These are phyloP conservation scores for Kwoniella dejecticola DNA, from an alignment of 768 basidiomycete species.

Conservation along the genomic window DNA sequence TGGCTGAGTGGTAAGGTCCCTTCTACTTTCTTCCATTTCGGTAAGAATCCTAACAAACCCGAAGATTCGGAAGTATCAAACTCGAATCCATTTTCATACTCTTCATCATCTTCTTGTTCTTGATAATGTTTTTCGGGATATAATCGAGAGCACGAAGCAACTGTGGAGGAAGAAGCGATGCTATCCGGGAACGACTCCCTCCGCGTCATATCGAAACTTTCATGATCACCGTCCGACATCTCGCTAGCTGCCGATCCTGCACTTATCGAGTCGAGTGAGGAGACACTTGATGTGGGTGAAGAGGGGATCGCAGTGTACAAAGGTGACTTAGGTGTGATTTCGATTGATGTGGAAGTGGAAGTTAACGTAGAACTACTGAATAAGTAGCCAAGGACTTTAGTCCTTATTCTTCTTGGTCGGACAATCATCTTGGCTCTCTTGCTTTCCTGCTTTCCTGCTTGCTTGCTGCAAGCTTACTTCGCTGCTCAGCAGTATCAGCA, in stretches of 20 bases:
- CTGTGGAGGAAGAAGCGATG: not conserved
- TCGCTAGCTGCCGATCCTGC: not conserved
- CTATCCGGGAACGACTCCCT: conserved; percentile 2
- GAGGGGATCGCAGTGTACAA: conserved; percentile 4
- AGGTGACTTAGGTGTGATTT: conserved; percentile 1
- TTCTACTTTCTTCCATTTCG: not conserved
- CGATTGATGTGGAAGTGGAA: not conserved
- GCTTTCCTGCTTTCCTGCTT: not conserved
- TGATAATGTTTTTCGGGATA: not conserved
- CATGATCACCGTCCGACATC: not conserved
- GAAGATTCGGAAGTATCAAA: conserved; percentile 10
- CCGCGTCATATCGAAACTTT: not conserved
- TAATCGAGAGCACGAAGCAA: not conserved
- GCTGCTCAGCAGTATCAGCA: no score
- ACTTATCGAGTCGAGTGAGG: conserved; percentile 12
- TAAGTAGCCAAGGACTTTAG: conserved; percentile 6
- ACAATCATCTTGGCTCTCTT: conserved; percentile 1
- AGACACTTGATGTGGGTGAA: conserved; percentile 7
- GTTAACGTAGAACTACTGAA: not conserved
- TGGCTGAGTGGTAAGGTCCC: not conserved
- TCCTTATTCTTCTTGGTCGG: conserved; percentile 8
- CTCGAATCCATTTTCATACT: not conserved
- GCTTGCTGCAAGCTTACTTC: no score
- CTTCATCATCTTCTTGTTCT: not conserved
- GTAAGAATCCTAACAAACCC: conserved; percentile 6